Evolutionary conservation across 495 filamentous ascomycete genomes (phyloP).

Genomic region (Hyaloscypha variabilis): DNA sequence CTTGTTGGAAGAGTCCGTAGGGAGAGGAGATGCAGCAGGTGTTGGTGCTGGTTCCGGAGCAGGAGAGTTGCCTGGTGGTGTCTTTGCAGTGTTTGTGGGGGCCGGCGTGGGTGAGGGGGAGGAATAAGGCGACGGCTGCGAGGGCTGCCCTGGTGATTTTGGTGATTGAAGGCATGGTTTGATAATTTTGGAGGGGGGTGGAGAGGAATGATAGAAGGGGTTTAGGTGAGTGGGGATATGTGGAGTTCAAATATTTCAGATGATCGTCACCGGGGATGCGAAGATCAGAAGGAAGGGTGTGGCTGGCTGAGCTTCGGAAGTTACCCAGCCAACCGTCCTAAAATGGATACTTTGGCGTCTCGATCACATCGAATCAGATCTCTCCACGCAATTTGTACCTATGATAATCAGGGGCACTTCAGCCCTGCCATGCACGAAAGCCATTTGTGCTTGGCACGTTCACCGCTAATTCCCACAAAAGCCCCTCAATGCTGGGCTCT

Average conservation of each 20-base stretch:
- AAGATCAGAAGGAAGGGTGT: too few relatives aligned
- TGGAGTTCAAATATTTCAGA: not conserved
- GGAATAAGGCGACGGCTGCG: slow-evolving; percentile 8
- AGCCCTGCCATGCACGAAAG: too few relatives aligned
- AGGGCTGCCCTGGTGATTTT: not conserved
- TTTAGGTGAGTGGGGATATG: not conserved
- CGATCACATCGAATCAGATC: too few relatives aligned
- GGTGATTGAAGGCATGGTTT: slow-evolving; percentile 13
- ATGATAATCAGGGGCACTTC: too few relatives aligned
- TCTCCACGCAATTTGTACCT: too few relatives aligned
- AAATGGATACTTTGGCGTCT: too few relatives aligned
- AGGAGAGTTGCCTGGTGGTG: slow-evolving; percentile 11
- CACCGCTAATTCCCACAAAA: too few relatives aligned
- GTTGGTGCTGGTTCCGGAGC: slow-evolving; percentile 8
- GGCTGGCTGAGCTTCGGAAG: too few relatives aligned
- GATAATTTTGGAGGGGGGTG: not conserved
- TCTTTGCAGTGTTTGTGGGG: slow-evolving; percentile 9
- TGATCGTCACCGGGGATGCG: too few relatives aligned
- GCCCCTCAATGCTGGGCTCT: too few relatives aligned
- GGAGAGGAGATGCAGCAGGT: slow-evolving; percentile 48
- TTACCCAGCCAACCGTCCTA: too few relatives aligned
- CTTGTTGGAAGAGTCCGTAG: slow-evolving; percentile 66
- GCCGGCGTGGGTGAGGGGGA: slow-evolving; percentile 14
- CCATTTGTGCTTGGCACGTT: too few relatives aligned
- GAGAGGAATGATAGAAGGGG: not conserved